These are phyloP conservation scores for Ustilago loliicola DNA, from an alignment of 1,284 basidiomycete genomes.

Conservation along the genomic window DNA sequence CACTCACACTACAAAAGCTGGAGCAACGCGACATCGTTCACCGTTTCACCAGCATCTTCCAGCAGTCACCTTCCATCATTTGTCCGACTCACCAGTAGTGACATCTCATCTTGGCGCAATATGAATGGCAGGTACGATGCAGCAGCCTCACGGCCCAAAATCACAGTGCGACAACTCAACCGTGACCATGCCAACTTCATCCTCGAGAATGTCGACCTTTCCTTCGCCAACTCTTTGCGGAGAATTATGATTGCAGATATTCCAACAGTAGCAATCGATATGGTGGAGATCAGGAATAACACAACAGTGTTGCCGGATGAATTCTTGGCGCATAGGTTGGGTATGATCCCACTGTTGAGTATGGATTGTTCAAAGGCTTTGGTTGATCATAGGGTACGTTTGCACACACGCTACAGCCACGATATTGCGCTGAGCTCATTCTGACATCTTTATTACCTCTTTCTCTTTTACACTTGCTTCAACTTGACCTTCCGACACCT, in stretches of 20 bases:
- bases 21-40: not conserved
- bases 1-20: not conserved
- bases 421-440: not conserved
- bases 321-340: constrained; percentile 94
- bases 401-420: not conserved
- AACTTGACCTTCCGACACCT: not conserved
- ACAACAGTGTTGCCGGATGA: constrained; percentile 96
- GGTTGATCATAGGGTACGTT: constrained; percentile 65
- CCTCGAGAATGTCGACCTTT: constrained; percentile 67
- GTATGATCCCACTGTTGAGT: constrained; percentile 91
- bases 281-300: constrained; percentile 92
- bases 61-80: not conserved
- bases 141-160: constrained; percentile 47
- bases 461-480: no score
- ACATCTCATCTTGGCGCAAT: not conserved
- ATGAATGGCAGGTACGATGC: constrained; percentile 53
- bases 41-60: not conserved
- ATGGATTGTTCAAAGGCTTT: constrained; percentile 63
- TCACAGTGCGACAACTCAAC: constrained; percentile 61
- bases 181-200: constrained; percentile 64
- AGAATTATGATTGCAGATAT: constrained; percentile 69
- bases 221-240: constrained; percentile 68
- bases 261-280: constrained; percentile 82
- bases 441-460: not conserved
- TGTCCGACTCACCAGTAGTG: not conserved